Conservation (phyloP, 1,284 basidiomycete genomes). For the Hemileia vastatrix region DNA sequence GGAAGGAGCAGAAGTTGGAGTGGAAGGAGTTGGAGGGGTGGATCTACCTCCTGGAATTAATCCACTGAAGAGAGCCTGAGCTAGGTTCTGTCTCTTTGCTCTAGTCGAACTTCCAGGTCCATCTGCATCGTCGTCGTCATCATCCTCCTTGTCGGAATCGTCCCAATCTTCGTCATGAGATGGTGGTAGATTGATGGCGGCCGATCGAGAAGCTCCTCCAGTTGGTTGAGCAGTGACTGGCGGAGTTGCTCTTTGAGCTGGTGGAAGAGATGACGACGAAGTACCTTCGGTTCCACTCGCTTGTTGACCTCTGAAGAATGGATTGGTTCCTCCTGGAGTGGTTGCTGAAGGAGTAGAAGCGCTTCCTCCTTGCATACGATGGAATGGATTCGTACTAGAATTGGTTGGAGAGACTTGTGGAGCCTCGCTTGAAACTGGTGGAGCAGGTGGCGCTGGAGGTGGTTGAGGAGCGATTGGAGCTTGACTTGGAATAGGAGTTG, state of each 20-base stretch:
- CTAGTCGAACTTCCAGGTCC: slow-evolving; percentile 54
- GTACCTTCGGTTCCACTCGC: slow-evolving; percentile 17
- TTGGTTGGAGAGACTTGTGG: slow-evolving; percentile 35
- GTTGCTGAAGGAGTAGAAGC: slow-evolving; percentile 44
- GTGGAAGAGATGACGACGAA: slow-evolving; percentile 29
- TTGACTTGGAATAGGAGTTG: slow-evolving; percentile 25
- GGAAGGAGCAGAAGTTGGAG: slow-evolving; percentile 44
- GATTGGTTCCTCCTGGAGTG: slow-evolving; percentile 42
- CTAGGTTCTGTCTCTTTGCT: slow-evolving; percentile 59
- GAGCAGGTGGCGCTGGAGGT: slow-evolving; percentile 27
- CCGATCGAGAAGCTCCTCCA: slow-evolving; percentile 25
- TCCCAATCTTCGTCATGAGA: slow-evolving; percentile 70
- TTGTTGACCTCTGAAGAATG: slow-evolving; percentile 34
- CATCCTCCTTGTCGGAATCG: slow-evolving; percentile 61
- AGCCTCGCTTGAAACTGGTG: slow-evolving; percentile 39
- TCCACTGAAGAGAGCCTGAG: slow-evolving; percentile 64
- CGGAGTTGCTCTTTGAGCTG: slow-evolving; percentile 38
- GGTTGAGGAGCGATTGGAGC: slow-evolving; percentile 5
- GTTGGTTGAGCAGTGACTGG: slow-evolving; percentile 13
- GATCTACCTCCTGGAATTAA: slow-evolving; percentile 48
- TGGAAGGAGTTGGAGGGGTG: slow-evolving; percentile 15
- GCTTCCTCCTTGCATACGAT: slow-evolving; percentile 24
- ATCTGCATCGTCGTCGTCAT: slow-evolving; percentile 66
- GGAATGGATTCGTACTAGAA: slow-evolving; percentile 31
- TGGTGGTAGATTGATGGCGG: slow-evolving; percentile 41